Evolutionary conservation across 2,329 filamentous ascomycete species (phyloP), one percentile per base, ranked within the genome.

Genomic region (Colletotrichum salicis): DNA sequence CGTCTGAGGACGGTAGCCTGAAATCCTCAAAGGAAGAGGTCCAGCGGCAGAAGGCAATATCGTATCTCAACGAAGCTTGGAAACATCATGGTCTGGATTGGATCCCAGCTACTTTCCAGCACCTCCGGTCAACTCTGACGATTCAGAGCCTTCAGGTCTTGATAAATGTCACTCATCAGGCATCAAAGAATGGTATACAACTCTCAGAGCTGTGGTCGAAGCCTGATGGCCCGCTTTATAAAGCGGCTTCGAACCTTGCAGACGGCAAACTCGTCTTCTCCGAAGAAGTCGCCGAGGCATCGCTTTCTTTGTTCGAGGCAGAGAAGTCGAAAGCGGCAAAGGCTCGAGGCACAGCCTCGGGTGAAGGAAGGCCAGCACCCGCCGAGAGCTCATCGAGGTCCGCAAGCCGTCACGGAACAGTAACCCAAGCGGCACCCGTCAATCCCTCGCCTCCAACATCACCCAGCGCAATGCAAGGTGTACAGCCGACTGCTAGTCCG

Each of bases 131-230:
- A 15, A 33, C 56, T 37, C 31, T 72, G 31, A 61, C 67, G 27
- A 6, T 11, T 35, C 35, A 45, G 56, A 72, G 66, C 33, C 70
- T 72, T 8, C 51, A 58, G 29, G 51, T 37, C 2, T 55, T 72
- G 60, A 19, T 48, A 13, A 37, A 41, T 19, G 19, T 72, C 4
- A 72, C 70, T 12, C 12, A 31, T 11, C n/a, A 58, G n/a, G 70
- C 70, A 29, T 27, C 52, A n/a, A 57, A 57, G 22, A 52, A 63
- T 7, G 67, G 57, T 22, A 41, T 57, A 13, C 29, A 13, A 27
- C 70, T 72, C 31, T 37, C 55, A 66, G 60, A 61, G 33, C 27
- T 72, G 31, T 72, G 70, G 70, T 35, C 61, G 15, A 37, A 57
- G 33, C 61, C 67, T 15, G 70, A 70, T 24, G 70, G 70, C 13